Evolutionary conservation across 371 early-diverging fungal species (phyloP).

Genomic region (Apophysomyces variabilis): DNA sequence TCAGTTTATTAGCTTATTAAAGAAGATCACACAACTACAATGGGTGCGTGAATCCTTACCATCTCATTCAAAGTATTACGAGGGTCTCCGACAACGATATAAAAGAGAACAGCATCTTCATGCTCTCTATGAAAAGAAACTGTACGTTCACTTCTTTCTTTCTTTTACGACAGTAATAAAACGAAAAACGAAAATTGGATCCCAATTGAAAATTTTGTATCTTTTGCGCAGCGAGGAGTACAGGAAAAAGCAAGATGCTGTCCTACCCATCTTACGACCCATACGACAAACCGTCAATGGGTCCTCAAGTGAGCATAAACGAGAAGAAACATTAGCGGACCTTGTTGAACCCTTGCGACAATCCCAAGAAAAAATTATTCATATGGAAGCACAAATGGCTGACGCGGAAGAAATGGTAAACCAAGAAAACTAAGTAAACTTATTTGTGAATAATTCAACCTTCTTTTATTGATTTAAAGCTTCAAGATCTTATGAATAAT

Average conservation of each 20-base stretch:
- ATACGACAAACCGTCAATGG: neutral
- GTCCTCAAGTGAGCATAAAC: slow-evolving; percentile 9
- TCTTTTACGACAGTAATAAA: too few relatives aligned
- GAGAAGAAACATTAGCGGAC: slow-evolving; percentile 21
- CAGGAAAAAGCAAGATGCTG: slow-evolving; percentile 25
- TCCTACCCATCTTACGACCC: neutral
- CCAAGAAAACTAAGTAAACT: neutral
- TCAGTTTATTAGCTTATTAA: slow-evolving; percentile 31
- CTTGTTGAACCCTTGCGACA: slow-evolving; percentile 34
- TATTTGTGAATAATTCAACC: neutral
- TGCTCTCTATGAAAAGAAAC: slow-evolving; percentile 32
- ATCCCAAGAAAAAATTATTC: slow-evolving; percentile 29
- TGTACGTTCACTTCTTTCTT: slow-evolving; percentile 29
- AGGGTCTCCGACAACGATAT: slow-evolving; percentile 38
- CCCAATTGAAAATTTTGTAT: neutral
- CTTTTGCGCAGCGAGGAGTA: slow-evolving; percentile 24
- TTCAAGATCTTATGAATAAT: slow-evolving; percentile 34
- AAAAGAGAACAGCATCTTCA: slow-evolving; percentile 36
- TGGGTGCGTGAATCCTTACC: slow-evolving; percentile 55
- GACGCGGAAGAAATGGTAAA: slow-evolving; percentile 41
- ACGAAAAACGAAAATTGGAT: neutral
- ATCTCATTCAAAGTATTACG: slow-evolving; percentile 47
- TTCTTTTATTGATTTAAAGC: slow-evolving; percentile 14
- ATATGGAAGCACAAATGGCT: slow-evolving; percentile 31
- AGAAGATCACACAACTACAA: slow-evolving; percentile 42